These are phyloP conservation scores for Colletotrichum gloeosporioides DNA, from an alignment of 2,329 filamentous ascomycete species.

Conservation along the genomic window DNA sequence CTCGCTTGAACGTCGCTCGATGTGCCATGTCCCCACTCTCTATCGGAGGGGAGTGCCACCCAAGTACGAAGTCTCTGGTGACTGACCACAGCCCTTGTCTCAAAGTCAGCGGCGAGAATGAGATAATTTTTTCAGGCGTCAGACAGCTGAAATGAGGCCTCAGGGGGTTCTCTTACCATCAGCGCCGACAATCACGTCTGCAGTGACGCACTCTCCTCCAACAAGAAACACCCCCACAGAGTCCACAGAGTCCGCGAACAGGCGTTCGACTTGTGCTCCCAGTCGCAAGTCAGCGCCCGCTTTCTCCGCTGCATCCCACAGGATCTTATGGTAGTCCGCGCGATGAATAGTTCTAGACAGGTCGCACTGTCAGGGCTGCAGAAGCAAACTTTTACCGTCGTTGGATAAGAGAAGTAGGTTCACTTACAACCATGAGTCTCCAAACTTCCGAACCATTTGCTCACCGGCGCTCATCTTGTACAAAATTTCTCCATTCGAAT, in stretches of 20 bases:
- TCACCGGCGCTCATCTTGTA: background rate
- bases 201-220: background rate
- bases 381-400: background rate
- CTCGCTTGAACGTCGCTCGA: background rate
- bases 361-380: background rate
- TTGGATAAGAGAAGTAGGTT: background rate
- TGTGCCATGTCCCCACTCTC: background rate
- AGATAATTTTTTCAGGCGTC: background rate
- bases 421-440: background rate
- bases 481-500: background rate
- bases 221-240: background rate
- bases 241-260: background rate
- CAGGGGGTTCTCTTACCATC: background rate
- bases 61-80: background rate
- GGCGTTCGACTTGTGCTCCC: background rate
- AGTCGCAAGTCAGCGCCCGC: background rate
- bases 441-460: background rate
- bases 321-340: background rate
- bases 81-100: background rate
- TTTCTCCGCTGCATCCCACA: background rate
- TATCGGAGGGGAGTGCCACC: background rate
- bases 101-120: background rate
- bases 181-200: background rate
- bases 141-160: background rate
- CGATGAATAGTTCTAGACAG: background rate